These are phyloP conservation scores for Ceratocystis harringtonii DNA, from an alignment of 2,329 filamentous ascomycete species.

Conservation along the genomic window DNA sequence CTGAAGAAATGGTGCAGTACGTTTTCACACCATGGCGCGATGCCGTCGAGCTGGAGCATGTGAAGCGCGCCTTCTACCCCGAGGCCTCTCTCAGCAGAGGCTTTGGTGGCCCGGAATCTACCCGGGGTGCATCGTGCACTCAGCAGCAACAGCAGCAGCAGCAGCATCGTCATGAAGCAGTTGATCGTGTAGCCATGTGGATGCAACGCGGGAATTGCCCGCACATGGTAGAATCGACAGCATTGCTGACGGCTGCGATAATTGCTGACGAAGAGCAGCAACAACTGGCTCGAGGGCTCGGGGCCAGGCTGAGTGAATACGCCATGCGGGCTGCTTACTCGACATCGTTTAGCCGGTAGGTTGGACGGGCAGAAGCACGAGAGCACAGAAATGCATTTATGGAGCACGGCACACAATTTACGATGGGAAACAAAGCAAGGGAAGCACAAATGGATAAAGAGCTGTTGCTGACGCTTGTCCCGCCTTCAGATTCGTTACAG, in stretches of 20 bases:
- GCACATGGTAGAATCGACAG: constrained; percentile 66
- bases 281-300: constrained; percentile 12
- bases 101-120: background rate
- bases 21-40: constrained; percentile 60
- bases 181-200: constrained; percentile 50
- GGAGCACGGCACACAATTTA: no score
- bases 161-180: constrained; percentile 27
- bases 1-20: constrained; percentile 47
- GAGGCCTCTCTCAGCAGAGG: background rate
- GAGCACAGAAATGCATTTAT: background rate
- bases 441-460: background rate
- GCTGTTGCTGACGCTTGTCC: background rate
- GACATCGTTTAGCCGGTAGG: constrained; percentile 58
- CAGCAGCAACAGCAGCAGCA: constrained; percentile 2
- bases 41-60: constrained; percentile 47
- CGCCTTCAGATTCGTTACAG: constrained; percentile 55
- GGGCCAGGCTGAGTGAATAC: constrained; percentile 35
- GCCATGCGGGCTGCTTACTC: constrained; percentile 55
- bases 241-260: constrained; percentile 53
- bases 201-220: constrained; percentile 60
- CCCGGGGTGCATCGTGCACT: background rate
- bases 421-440: background rate
- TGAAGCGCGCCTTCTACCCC: constrained; percentile 49
- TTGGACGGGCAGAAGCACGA: constrained; percentile 17
- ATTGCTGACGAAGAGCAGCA: constrained; percentile 41